Conservation (phyloP, 495 filamentous ascomycete species). For the Extremus antarcticus region DNA sequence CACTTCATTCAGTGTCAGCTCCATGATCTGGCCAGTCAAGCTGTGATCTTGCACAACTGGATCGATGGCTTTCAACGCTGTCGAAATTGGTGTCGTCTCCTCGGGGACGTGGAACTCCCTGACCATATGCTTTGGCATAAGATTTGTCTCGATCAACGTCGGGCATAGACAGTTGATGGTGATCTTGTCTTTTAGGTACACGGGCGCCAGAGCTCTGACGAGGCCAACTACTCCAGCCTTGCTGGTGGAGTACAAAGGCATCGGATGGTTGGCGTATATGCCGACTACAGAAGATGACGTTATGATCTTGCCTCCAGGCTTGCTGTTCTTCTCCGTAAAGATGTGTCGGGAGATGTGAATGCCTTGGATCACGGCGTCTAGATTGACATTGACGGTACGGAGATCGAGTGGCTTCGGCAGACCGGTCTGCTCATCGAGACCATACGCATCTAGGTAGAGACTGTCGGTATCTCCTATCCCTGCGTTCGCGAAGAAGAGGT, state of each 20-base stretch:
- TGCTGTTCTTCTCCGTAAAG: conserved; percentile 11
- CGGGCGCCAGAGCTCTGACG: conserved; percentile 22
- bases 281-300: conserved; percentile 24
- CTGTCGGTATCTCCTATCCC: conserved; percentile 21
- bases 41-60: conserved; percentile 21
- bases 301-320: conserved; percentile 12
- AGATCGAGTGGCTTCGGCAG: conserved; percentile 20
- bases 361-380: conserved; percentile 22
- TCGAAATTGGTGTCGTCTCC: conserved; percentile 6
- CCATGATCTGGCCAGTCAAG: conserved; percentile 23
- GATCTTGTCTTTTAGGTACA: conserved; percentile 24
- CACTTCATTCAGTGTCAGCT: conserved; percentile 21
- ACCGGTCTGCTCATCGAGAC: conserved; percentile 12
- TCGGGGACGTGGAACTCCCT: neutral
- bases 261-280: conserved; percentile 17
- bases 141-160: conserved; percentile 9
- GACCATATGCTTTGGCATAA: conserved; percentile 6
- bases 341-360: conserved; percentile 24
- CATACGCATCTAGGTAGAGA: conserved; percentile 18
- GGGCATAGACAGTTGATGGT: conserved; percentile 32
- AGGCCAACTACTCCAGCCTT: conserved; percentile 31
- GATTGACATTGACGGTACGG: conserved; percentile 22
- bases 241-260: conserved; percentile 28
- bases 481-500: conserved; percentile 25
- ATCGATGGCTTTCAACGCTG: conserved; percentile 20